phyloP scores from a whole-genome alignment of 352 stramenopile species.

The Phytophthora quininea region DNA sequence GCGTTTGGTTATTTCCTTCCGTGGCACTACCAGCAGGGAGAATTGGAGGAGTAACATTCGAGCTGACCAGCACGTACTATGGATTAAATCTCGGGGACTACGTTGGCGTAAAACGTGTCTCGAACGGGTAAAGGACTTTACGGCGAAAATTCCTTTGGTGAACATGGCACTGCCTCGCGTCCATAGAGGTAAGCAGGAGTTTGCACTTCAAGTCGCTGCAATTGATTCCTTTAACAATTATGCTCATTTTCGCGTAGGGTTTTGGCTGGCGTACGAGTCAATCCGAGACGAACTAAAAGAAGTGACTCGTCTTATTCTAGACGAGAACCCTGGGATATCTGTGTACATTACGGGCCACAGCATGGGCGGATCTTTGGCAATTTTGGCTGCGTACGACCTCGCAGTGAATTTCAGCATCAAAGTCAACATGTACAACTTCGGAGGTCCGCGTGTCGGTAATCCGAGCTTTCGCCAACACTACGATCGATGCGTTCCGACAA shows the following conservation, averaged over 20 bases:
- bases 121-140: slow-evolving; percentile 61
- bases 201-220: neutral
- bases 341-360: slow-evolving; percentile 94
- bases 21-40: slow-evolving; percentile 83
- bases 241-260: slow-evolving; percentile 45
- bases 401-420: slow-evolving; percentile 86
- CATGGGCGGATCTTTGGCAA: slow-evolving; percentile 90
- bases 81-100: slow-evolving; percentile 72
- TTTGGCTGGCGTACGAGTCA: slow-evolving; percentile 87
- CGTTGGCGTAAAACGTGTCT: slow-evolving; percentile 62
- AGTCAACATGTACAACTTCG: slow-evolving; percentile 92
- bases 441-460: slow-evolving; percentile 86
- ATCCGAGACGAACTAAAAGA: slow-evolving; percentile 80
- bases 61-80: slow-evolving; percentile 81
- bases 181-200: slow-evolving; percentile 63
- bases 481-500: slow-evolving; percentile 76
- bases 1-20: slow-evolving; percentile 85
- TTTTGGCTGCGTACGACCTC: slow-evolving; percentile 87
- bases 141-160: slow-evolving; percentile 79
- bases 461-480: slow-evolving; percentile 80
- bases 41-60: slow-evolving; percentile 91
- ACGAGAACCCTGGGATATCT: slow-evolving; percentile 84
- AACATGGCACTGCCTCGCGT: slow-evolving; percentile 88
- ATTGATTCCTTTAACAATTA: slow-evolving; percentile 8
- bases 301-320: slow-evolving; percentile 75